Evolutionary conservation across 1,284 basidiomycete genomes (phyloP).

Genomic region (Cystobasidium pallidum): DNA sequence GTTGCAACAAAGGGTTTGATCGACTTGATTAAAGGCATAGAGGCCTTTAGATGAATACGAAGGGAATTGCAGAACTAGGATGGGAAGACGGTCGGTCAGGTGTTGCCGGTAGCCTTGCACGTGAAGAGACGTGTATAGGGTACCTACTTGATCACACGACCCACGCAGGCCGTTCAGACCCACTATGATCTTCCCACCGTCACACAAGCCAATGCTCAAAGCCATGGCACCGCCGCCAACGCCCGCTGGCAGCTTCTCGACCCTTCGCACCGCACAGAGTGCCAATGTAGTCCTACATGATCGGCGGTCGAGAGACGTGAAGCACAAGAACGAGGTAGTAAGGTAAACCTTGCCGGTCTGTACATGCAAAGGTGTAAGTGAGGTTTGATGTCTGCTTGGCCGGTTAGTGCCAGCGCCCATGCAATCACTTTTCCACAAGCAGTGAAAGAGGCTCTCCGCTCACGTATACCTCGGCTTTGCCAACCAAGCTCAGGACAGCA

Average conservation of each 20-base stretch:
- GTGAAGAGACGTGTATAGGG: not conserved
- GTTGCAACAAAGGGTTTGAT: constrained; percentile 89
- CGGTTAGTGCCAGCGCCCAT: no score
- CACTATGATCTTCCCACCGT: constrained; percentile 87
- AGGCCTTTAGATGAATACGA: constrained; percentile 84
- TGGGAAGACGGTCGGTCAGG: not conserved
- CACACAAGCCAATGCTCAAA: constrained; percentile 90
- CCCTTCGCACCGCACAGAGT: constrained; percentile 86
- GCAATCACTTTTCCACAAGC: not conserved
- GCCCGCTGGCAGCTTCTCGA: constrained; percentile 67
- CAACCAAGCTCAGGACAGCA: constrained; percentile 81
- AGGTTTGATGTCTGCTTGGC: no score
- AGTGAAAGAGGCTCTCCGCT: constrained; percentile 57
- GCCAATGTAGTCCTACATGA: constrained; percentile 91
- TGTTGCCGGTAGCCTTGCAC: not conserved
- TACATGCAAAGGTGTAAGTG: not conserved
- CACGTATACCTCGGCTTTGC: constrained; percentile 88
- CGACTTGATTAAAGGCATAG: constrained; percentile 72
- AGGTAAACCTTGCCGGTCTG: constrained; percentile 90
- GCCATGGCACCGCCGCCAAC: constrained; percentile 77
- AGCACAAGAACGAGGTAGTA: constrained; percentile 86
- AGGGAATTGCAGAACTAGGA: constrained; percentile 82
- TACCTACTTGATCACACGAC: constrained; percentile 33
- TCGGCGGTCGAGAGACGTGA: constrained; percentile 86
- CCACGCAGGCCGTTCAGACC: constrained; percentile 55